Evolutionary conservation across 2,329 filamentous ascomycete genomes (phyloP), one percentile per base, ranked within the genome.

Genomic region (Talaromyces sp.): DNA sequence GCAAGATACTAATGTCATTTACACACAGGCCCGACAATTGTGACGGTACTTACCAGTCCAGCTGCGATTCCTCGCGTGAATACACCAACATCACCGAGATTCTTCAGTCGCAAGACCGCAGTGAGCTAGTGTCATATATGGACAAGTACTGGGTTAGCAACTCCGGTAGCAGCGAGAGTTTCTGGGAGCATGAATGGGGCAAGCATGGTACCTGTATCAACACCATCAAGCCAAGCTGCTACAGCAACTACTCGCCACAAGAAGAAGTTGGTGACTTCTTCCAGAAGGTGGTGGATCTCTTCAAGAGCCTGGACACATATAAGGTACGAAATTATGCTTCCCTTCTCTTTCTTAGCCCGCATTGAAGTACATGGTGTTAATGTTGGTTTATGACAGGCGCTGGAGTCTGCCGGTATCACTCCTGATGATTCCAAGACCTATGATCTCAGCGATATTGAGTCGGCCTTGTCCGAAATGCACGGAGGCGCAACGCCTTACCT

Each of bases 141-240:
- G 69, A 79, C 33, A 80, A 75, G 1, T 86, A 85, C 71, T 86
- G 83, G 84, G 79, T 82, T 60, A 78, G 81, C 63, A 77, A 82
- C 66, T 58, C 77, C 35, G 82, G 81, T 37, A 67, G 80, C 27
- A 78, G 81, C 60, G 80, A 84, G 61, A 71, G 65, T 24, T 82
- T 90, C 63, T 90, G 87, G 87, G 78, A 83, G 62, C 85, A 88
- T 70, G 87, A 90, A 66, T 90, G 85, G 82, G 78, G 80, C 69
- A 89, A 88, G 69, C 86, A 90, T 68, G 87, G 68, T 29, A 89
- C 86, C 11, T 90, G 87, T 73, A 84, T 90, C 64, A 86, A 83
- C 66, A 90, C 87, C 0, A 80, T 90, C 41, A 74, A 85, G 2
- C 81, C 86, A 0, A 65, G 73, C 17, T 90, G 87, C 77, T 90